Evolutionary conservation across 805 yeast species (phyloP), one percentile per base, ranked within the genome.

Genomic region (Saccharomycopsis selenospora): DNA sequence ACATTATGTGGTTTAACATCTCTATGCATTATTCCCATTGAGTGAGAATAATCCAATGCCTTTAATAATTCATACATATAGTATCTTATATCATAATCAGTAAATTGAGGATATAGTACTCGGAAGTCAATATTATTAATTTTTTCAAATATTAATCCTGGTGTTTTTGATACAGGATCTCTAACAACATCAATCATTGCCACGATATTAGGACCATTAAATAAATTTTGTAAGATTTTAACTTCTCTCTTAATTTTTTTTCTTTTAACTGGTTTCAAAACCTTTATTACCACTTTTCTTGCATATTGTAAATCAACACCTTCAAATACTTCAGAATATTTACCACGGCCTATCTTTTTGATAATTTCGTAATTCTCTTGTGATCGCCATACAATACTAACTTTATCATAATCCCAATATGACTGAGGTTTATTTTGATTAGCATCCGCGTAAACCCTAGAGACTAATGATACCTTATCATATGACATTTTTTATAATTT

Each of bases 1-100:
- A 88, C 87, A 61, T 88, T 88, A 64, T 88, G 96, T 8, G 96
- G 96, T 63, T 88, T 88, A 45, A 88, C 96, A 66, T 88, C 96
- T 62, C 96, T 73, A 66, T 88, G 96, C 83, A 88, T 88, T 55
- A 90, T 87, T 30, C 97, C 97, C 82, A 85, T 85, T 4, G 95
- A 84, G 68, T 90, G 97, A 47, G 87, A 82, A 65, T 76, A 89
- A 67, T 90, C 95, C 55, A 90, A 72, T 0, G 96, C 96, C 49
- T 71, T 75, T 58, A 90, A 72, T 55, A 90, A 70, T 66, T 89
- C 93, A 55, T 73, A 80, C 77, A 90, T 86, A 66, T 90, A 90
- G 67, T 66, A 87, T 56, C 87, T 77, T 56, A 89, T 82, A 62
- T 90, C 96, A 46, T 68, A 66, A 57, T 82, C 80, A 18, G 79